Percentiles rank a stretch among this genome's conserved stretches.
Evolutionary conservation across 306 rosid genomes (phyloP).

Genomic region (Cucurbita moschata): DNA sequence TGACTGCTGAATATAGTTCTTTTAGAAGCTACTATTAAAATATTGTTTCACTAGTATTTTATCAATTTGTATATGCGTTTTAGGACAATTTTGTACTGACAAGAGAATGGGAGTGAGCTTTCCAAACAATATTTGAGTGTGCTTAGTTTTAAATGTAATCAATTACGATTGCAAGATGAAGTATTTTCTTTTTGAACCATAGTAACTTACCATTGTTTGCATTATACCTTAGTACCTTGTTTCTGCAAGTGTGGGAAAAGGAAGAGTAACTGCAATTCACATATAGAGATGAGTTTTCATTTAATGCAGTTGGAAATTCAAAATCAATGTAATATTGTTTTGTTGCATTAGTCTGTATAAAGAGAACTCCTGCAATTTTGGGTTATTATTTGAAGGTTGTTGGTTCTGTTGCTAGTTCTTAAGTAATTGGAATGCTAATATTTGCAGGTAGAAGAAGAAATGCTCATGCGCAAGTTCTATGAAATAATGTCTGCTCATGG

Average conservation of each 20-base stretch:
- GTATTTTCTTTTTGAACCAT: not conserved
- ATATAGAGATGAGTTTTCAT: not conserved
- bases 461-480: slow-evolving; percentile 39
- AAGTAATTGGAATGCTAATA: not conserved
- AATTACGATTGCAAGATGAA: not conserved
- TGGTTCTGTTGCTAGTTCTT: not conserved
- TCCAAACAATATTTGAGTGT: not conserved
- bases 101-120: not conserved
- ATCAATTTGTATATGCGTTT: not conserved
- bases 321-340: not conserved
- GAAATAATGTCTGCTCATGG: slow-evolving; percentile 32
- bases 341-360: not conserved
- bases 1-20: not conserved
- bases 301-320: not conserved
- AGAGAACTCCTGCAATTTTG: not conserved
- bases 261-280: not conserved
- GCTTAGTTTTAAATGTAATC: not conserved
- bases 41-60: not conserved
- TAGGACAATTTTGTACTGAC: not conserved
- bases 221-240: not conserved
- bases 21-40: not conserved
- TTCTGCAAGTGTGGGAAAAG: not conserved
- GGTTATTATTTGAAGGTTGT: not conserved
- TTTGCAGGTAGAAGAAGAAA: slow-evolving; percentile 43
- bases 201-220: not conserved